Conservation (phyloP, 139 green algal species). For the Auxenochlorella pyrenoidosa region DNA sequence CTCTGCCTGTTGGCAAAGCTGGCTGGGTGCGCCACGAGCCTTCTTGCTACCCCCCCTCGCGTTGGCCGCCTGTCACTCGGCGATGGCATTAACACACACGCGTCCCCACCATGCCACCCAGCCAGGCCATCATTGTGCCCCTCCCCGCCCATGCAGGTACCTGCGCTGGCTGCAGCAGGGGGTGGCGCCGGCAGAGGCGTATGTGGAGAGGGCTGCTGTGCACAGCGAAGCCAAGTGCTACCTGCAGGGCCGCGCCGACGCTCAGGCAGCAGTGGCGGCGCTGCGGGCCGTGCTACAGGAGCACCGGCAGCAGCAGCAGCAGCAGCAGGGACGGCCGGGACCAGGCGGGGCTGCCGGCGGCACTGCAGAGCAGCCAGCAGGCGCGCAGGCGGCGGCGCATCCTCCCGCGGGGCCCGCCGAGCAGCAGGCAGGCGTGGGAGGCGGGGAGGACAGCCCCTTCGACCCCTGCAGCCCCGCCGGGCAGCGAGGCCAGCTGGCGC, state of each 20-base stretch:
- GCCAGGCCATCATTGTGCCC: no score
- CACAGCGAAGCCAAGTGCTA: slow-evolving; percentile 46
- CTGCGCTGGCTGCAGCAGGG: slow-evolving; percentile 45
- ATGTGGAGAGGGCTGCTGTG: slow-evolving; percentile 33
- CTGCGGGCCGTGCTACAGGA: neutral
- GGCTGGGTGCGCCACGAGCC: no score
- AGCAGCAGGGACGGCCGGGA: neutral
- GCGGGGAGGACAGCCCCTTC: neutral
- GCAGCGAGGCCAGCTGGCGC: neutral
- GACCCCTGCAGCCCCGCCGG: neutral
- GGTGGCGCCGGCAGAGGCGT: slow-evolving; percentile 32
- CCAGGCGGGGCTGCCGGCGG: neutral
- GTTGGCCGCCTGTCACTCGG: no score
- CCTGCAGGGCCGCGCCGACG: slow-evolving; percentile 48
- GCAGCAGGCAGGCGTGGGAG: neutral
- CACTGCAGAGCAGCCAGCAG: no score
- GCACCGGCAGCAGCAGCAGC: neutral
- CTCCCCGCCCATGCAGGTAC: slow-evolving; percentile 29
- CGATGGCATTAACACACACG: no score
- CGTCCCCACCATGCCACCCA: no score
- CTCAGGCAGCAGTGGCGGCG: slow-evolving; percentile 16
- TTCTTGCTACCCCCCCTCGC: no score
- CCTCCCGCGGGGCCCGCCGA: neutral
- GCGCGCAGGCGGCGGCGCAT: neutral
- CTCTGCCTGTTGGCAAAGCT: no score